phyloP scores from a whole-genome alignment of 129 eudicot genomes.

The Dittrichia graveolens region DNA sequence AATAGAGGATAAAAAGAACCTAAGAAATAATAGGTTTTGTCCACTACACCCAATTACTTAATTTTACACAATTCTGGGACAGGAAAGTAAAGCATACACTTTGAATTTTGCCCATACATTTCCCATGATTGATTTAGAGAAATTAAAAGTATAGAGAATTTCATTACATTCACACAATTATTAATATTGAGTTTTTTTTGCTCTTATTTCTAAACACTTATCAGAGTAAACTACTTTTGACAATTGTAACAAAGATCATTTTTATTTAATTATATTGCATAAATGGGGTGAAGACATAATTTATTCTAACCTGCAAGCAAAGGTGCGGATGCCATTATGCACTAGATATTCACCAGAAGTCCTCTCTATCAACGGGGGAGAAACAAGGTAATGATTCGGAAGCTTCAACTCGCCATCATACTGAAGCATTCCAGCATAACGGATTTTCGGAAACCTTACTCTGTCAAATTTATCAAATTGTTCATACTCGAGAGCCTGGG shows the following conservation, averaged over 20 bases:
- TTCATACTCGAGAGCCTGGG: conserved; percentile 86
- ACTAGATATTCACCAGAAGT: conserved; percentile 88
- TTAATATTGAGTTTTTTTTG: no score
- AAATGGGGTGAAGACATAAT: not conserved
- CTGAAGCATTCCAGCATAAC: conserved; percentile 94
- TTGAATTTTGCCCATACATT: no score
- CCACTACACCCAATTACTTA: no score
- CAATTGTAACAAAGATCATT: no score
- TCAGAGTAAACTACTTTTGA: no score
- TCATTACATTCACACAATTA: no score
- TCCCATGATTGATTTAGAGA: no score
- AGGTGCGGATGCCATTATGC: conserved; percentile 74
- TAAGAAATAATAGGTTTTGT: no score
- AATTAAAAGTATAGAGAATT: no score
- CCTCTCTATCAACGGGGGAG: conserved; percentile 91
- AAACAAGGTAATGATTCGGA: conserved; percentile 76
- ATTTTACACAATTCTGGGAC: no score
- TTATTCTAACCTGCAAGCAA: conserved; percentile 72
- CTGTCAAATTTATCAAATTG: conserved; percentile 81
- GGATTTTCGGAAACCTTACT: conserved; percentile 73
- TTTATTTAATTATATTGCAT: not conserved
- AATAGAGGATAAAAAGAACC: not conserved
- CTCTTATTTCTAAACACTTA: no score
- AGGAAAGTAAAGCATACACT: no score
- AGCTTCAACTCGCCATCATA: conserved; percentile 95